Evolutionary conservation across 2,329 filamentous ascomycete species (phyloP), one percentile per base, ranked within the genome.

Genomic region (Akanthomyces dipterigenus): DNA sequence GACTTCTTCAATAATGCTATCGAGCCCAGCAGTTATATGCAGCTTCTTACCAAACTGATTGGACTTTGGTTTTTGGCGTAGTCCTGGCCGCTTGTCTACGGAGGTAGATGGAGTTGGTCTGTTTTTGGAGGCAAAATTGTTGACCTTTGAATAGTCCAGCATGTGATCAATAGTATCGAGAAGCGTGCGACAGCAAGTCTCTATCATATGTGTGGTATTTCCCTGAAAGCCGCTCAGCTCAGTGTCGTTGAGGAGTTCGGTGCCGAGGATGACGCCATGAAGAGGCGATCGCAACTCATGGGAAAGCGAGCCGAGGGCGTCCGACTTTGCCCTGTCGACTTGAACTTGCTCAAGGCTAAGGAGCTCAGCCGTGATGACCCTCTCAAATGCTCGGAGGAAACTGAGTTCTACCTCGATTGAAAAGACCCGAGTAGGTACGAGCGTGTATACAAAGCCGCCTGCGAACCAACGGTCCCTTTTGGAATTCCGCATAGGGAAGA

Each of bases 231-330:
- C 73, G 45, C 74, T 75, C 11, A 84, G 72, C 0, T 72, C 63
- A 0, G 81, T 83, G 18, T 84, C 81, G 4, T 77, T 75, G 0
- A 87, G 67, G 5, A 85, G 69, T 64, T 85, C 82, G 1, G 78
- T 75, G 58, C 75, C 83, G 0, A 82, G 79, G 0, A 87, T 71
- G 42, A 87, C 80, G 2, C 84, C 85, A 60, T 88, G 84, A 0
- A 88, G 72, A 0, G 85, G 85, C 1, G 81, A 84, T 6, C 85
- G 76, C 28, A 56, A 31, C 26, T 46, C 36, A 12, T 82, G 85
- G 2, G 81, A 84, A 5, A 88, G 79, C 1, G 81, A 85, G 0
- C 82, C 81, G 5, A 88, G 77, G 38, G 85, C 81, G 61, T 86
- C 82, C 1, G 79, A 79, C 67, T 85, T 81, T 48, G 79, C 76